Base-by-base conservation (phyloP, 352 stramenopile species). In the Phytopythium kandeliae region DNA sequence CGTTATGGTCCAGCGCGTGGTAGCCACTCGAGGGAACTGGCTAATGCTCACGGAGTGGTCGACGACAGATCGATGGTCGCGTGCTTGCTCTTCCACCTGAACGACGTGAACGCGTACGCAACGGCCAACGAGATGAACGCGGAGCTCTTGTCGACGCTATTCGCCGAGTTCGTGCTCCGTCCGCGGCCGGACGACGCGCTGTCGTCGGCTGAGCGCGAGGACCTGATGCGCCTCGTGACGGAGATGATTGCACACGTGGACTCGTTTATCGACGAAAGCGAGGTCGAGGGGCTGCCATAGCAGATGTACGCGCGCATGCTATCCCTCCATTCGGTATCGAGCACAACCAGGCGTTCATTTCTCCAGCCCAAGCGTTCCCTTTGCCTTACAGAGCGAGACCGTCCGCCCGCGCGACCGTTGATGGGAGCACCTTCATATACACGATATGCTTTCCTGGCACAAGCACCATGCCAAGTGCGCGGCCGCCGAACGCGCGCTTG, bases 81-180 rank as follows among this genome's bases (percentile, higher is more conserved):
- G 26, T 89, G 76, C 43, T 51, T 92, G 52, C 71, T 92, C 24
- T 87, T 85, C 59, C 81, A 92, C 48, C 50, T 89, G 47, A 92
- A 92, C 60, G 81, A 92, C 54, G 76, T 92, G 37, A 85, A 79
- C 44, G 75, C 71, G 33, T 92, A 92, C 57, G 64, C 72, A n/a
- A 72, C 72, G 25, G 75, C 86, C 57, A 92, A 92, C 63, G 57
- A 51, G 31, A 86, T 92, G 74, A 67, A 85, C 56, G 77, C 81
- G 15, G 56, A 67, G 5, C 43, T 59, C 37, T 74, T 92, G 13
- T 65, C 81, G 3, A 41, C 53, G 19, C 62, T 74, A 28, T 92
- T 92, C 47, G 21, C 60, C 26, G 57, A 78, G 15, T 85, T 65
- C 40, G 67, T 92, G 28, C 52, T 92, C n/a, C 72, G 73, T 0